Evolutionary conservation across 306 rosid species (phyloP), one percentile per base, ranked within the genome.

Genomic region (Betula pendula): DNA sequence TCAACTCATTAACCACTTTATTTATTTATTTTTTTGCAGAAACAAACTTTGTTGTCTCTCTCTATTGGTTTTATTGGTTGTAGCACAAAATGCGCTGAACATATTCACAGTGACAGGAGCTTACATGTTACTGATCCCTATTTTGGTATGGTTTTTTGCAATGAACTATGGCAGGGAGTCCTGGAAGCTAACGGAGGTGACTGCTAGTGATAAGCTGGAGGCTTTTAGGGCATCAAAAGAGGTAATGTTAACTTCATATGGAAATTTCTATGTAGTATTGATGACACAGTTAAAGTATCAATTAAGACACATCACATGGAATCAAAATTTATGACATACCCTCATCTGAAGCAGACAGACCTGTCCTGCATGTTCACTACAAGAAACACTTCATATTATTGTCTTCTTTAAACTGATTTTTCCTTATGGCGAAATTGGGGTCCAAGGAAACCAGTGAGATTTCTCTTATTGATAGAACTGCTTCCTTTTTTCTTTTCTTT

Each of bases 201-300:
- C 94, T 29, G 97, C 81, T 77, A 90, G 99, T 78, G 98, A 96
- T 88, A 87, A 91, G 82, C 89, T 96, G 81, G 99, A 96, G 81
- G 84, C 88, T 49, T 96, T 96, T 59, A 88, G 99, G 81, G 97
- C 99, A 75, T 87, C 96, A 75, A 96, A 96, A 87, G 96, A 96
- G 97, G 99, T 96, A 74, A 42, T 60, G 66, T 79, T 45, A 78
- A 68, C 68, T 50, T 81, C 75, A 22, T 71, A 16, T 42, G 77
- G 55, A 38, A 68, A 58, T 38, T 75, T 50, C 22, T 29, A 27
- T 76, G 1, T 56, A 6, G 49, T 58, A 31, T 17, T 65, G 35
- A 5, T 60, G 42, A 44, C 45, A 71, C 6, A 31, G 12, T 35
- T 33, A 38, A 33, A 33, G 69, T 63, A n/a, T 63, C 45, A 16